Evolutionary conservation across 306 rosid genomes (phyloP), one percentile per base, ranked within the genome.

Genomic region (Neltuma alba): DNA sequence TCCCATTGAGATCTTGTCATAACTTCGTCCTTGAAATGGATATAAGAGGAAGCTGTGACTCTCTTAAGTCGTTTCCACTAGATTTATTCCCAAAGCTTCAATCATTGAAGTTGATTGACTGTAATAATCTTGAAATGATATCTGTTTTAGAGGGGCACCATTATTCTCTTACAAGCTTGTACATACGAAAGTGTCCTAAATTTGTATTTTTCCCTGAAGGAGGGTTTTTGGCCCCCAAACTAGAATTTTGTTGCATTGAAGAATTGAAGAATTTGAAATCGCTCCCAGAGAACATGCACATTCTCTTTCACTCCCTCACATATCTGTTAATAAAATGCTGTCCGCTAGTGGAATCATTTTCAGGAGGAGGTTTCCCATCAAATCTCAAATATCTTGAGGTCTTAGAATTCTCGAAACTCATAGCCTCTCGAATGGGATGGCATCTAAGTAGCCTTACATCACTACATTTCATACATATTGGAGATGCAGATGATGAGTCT

Each of bases 21-120:
- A 37, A 67, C 9, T 66, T 36, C 81, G 64, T 77, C 36, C 28
- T 3, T 7, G 11, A 23, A 4, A 0, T 77, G 2, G 2, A 4
- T 0, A 48, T 77, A 66, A 1, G 5, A 12, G 18, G 47, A 3
- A 66, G 81, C 2, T 77, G 74, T 7, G 4, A 66, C 34, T 65
- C 81, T 23, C 55, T 77, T 0, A 7, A 1, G 30, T 3, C 31
- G 25, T 77, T 77, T 0, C 74, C 81, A 0, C 28, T 77, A 0
- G 66, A 66, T 33, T 66, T 67, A 2, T 65, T 77, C 40, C 81
- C 81, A 0, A 77, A 25, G 21, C 67, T 77, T 50, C 62, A 65
- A 5, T 1, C 0, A 2, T 21, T 77, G 21, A 6, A 23, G 1
- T 47, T 77, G 74, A 1, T 8, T 0, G 21, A 8, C 7, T 77